Conservation (phyloP, 768 basidiomycete species). For the Agaricus blazei region DNA sequence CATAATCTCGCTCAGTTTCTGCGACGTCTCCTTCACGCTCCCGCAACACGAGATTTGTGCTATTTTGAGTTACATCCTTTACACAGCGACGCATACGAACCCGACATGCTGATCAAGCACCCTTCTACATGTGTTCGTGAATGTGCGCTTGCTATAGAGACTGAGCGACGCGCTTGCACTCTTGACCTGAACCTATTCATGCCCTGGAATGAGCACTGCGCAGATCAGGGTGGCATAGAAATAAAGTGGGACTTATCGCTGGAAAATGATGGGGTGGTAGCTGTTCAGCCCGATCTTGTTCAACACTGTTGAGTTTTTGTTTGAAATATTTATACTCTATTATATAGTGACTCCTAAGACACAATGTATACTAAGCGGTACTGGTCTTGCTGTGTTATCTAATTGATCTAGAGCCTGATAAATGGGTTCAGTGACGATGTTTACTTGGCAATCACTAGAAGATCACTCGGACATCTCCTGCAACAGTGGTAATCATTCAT, state of each 20-base stretch:
- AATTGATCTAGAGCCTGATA: too few species aligned
- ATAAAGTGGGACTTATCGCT: not conserved
- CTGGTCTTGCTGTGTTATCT: too few species aligned
- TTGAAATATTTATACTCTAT: not conserved
- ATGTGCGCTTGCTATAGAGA: not conserved
- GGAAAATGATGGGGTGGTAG: not conserved
- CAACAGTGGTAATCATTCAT: too few species aligned
- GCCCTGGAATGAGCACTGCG: too few species aligned
- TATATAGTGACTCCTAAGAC: too few species aligned
- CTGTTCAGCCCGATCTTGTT: not conserved
- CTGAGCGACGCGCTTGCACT: too few species aligned
- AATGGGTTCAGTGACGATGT: too few species aligned
- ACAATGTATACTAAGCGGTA: too few species aligned
- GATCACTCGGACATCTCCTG: too few species aligned
- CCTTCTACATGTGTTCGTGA: constrained; percentile 3
- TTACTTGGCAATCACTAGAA: too few species aligned
- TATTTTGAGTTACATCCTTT: not conserved
- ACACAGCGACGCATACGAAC: not conserved
- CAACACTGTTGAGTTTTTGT: not conserved
- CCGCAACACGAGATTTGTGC: not conserved
- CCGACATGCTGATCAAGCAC: not conserved
- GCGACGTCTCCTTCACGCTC: not conserved
- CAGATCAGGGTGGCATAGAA: not conserved
- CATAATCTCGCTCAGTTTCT: not conserved
- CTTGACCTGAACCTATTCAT: too few species aligned